Evolutionary conservation across 768 basidiomycete genomes (phyloP), one percentile per base, ranked within the genome.

Genomic region (Mycena floridula): DNA sequence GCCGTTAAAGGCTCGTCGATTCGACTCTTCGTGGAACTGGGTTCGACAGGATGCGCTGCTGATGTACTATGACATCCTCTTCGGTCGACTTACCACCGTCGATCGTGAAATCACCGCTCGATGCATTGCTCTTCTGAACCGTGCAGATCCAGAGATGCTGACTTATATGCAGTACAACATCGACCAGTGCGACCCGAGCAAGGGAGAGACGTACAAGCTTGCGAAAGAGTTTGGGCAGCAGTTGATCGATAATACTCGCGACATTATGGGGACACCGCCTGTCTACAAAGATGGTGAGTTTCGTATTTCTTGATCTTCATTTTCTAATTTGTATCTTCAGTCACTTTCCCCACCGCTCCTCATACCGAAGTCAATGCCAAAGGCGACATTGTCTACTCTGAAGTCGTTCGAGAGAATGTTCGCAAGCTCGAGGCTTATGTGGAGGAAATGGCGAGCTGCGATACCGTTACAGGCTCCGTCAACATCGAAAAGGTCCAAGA

Each of bases 11-110:
- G 96, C 94, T 11, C 89, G 96, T 37, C 93, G 86, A 60, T 98
- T 99, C 72, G 94, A 98, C 61, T 98, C 95, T 2, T 92, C 88
- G 5, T 99, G 95, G 96, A 99, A 99, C 60, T 99, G 96, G 96
- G 95, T 87, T 37, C 85, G 95, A 48, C 96, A 99, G 68, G 94
- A 96, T 50, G 91, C 93, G 13, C 73, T 98, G 22, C 70, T 91
- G 48, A 94, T 99, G 91, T 98, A 84, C 70, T 97, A 94, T 65
- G 95, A 98, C 62, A 96, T 99, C 67, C 92, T 99, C 55, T 92
- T 93, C 54, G 96, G 96, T 39, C 83, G 86, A 37, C 79, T 96
- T 44, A 93, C 85, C 20, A 92, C 91, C 15, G 89, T 97, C 51
- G 93, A 97, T 58, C 87, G 92, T 42, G 92, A 95, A 60, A 92